Percentiles rank a stretch among this genome's conserved stretches.
Conservation (phyloP, 306 rosid genomes). For the Hippophae tibetana region DNA sequence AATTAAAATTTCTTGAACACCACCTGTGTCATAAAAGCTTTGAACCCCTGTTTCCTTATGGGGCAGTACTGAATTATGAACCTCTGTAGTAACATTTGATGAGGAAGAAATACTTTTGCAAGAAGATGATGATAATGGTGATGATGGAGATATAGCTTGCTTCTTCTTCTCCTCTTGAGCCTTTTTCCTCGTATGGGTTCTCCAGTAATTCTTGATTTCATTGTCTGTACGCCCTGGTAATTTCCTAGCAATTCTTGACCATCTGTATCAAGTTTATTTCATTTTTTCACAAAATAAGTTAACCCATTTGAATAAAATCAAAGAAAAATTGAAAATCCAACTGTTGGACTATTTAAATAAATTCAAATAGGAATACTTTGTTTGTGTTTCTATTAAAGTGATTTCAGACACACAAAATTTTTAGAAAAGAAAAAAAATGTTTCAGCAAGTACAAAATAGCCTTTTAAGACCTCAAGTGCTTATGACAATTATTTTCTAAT, state of each 20-base stretch:
- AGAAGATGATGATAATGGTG: conserved; percentile 16
- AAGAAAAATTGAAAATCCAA: background rate
- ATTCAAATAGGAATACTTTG: too few species aligned
- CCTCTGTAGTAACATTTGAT: conserved; percentile 42
- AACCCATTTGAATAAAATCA: background rate
- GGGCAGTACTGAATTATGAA: conserved; percentile 25
- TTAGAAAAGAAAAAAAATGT: too few species aligned
- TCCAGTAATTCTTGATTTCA: conserved; percentile 94
- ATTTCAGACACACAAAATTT: too few species aligned
- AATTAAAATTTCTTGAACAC: conserved; percentile 10
- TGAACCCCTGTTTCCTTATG: conserved; percentile 43
- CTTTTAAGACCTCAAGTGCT: too few species aligned
- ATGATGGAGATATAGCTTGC: background rate
- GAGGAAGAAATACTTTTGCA: conserved; percentile 30
- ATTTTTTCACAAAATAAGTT: background rate
- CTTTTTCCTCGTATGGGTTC: conserved; percentile 86
- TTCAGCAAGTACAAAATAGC: too few species aligned
- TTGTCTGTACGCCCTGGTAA: conserved; percentile 95
- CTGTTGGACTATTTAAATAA: too few species aligned
- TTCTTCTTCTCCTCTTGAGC: conserved; percentile 74
- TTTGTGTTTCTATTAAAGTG: too few species aligned
- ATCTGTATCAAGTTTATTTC: conserved; percentile 28
- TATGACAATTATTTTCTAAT: too few species aligned
- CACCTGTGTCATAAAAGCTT: conserved; percentile 82
- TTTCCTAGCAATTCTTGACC: conserved; percentile 90